Evolutionary conservation across 257 asterid genomes (phyloP), one percentile per base, ranked within the genome.

Genomic region (Gentiana macrophylla): DNA sequence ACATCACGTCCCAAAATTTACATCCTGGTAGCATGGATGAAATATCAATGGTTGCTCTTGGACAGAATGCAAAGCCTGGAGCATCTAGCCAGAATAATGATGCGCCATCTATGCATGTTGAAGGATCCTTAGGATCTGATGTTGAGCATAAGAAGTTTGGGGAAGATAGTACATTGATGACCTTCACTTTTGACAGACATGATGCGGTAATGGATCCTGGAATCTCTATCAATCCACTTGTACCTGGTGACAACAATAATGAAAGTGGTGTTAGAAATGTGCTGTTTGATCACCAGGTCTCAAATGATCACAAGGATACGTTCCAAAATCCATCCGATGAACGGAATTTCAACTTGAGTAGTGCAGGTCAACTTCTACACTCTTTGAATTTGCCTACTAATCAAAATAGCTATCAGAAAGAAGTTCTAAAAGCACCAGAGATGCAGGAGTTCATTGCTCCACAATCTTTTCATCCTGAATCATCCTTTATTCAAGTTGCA

Each of bases 201-300:
- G 75, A 64, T 65, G 86, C 69, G 57, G 74, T 61, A 55, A 67
- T 68, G 60, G 74, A 69, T 32, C 34, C 68, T 35, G 61, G 72
- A 53, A 76, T 68, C 41, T 35, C 72, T 55, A 52, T 62, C n/a
- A 78, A 56, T 62, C 69, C 71, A 11, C 56, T 37, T 63, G 59
- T 80, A 52, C 63, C 88, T 49, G 81, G 78, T 49, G 81, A 72
- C 63, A 72, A 63, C 60, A 63, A 63, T 51, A 72, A 62, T 66
- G 81, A 64, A 60, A 65, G 67, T 54, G 71, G 63, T 49, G 70
- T 73, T 67, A 74, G 63, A 62, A 60, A 61, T 59, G 24, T 24
- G 24, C 61, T 61, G 66, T 61, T 71, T 37, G 77, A 68, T 49
- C 72, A 67, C 64, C 61, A 70, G 53, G 52, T 73, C 63, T 65